Evolutionary conservation across 805 yeast species (phyloP), one percentile per base, ranked within the genome.

Genomic region (Candida ficus): DNA sequence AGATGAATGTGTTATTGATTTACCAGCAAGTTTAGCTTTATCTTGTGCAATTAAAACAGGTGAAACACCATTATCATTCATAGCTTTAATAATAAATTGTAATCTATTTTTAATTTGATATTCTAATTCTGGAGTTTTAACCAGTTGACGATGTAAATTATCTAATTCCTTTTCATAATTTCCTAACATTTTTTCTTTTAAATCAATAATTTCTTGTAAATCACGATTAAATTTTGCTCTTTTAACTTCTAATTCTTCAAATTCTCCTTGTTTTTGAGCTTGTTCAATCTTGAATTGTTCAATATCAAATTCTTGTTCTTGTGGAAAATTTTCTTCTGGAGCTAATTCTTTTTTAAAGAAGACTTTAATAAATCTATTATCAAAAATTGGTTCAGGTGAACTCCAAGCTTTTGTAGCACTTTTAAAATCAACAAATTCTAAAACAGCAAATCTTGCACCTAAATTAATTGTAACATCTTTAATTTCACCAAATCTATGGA

Each of bases 301-400:
- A n/a, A 66, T 29, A 39, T 70, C 68, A 21, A 66, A 38, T 12
- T 35, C 33, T 20, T 31, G 44, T 5, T 22, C 23, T 16, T n/a
- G n/a, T 21, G 20, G 35, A 22, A 16, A 3, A 11, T 7, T n/a
- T 12, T 29, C 21, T 12, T 20, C 21, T 8, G 27, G 37, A 10
- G 39, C n/a, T 11, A 20, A 27, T 37, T 13, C 41, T 9, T 40
- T 35, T 29, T 46, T 61, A 68, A 70, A 73, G 52, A 54, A 70
- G 29, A 72, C 64, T 51, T 72, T 72, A 45, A 73, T 64, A 44
- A 71, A 71, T 38, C 78, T 64, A 58, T 73, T 73, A 39, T 63
- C 66, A 46, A 72, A 72, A 13, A 73, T 63, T 6, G 76, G 70
- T 4, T 54, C 61, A 1, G 76, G 72, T 22, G 63, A 59, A 6